These are phyloP conservation scores for Penicillium sp. DNA, from an alignment of 2,329 filamentous ascomycete species.

Conservation along the genomic window DNA sequence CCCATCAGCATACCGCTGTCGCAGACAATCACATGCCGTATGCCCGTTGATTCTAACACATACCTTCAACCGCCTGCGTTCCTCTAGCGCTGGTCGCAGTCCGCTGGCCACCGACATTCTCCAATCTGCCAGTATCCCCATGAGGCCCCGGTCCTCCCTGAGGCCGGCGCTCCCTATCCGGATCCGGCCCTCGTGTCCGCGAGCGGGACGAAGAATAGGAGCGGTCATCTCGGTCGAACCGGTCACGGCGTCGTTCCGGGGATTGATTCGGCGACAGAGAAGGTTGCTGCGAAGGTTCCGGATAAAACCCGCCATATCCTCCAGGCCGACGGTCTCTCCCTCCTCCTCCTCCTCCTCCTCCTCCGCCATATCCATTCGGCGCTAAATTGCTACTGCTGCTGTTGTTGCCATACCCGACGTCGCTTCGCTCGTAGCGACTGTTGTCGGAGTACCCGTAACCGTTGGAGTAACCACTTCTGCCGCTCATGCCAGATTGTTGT, in stretches of 20 bases:
- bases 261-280: constrained; percentile 34
- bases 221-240: constrained; percentile 38
- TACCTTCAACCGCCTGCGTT: constrained; percentile 44
- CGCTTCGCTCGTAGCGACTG: constrained; percentile 40
- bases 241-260: constrained; percentile 39
- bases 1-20: neutral
- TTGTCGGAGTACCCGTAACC: constrained; percentile 44
- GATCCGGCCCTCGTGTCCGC: constrained; percentile 41
- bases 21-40: neutral
- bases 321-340: constrained; percentile 45
- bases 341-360: constrained; percentile 23
- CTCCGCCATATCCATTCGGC: constrained; percentile 38
- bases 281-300: constrained; percentile 36
- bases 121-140: constrained; percentile 28
- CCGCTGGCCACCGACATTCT: constrained; percentile 26
- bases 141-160: constrained; percentile 30
- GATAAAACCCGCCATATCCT: constrained; percentile 51
- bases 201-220: constrained; percentile 40
- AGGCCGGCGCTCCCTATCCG: constrained; percentile 32
- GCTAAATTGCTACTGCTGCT: constrained; percentile 28
- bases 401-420: constrained; percentile 38
- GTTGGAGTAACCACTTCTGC: constrained; percentile 41
- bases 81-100: constrained; percentile 23
- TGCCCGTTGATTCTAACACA: constrained; percentile 11
- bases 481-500: constrained; percentile 38